Base-by-base conservation (phyloP, 2,329 filamentous ascomycete species). In the Bipolaris gigantea region DNA sequence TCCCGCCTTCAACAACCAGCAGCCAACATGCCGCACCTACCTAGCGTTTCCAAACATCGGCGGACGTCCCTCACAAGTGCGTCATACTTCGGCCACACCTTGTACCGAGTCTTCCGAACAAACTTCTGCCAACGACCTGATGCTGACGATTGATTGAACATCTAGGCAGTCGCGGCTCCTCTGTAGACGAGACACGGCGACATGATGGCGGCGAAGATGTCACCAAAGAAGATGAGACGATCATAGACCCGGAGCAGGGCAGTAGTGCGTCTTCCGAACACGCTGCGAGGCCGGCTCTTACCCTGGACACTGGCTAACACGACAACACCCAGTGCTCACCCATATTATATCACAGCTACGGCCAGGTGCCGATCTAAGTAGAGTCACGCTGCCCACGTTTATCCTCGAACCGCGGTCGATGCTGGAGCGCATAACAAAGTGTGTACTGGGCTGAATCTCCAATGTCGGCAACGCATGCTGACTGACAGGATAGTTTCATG, bases 401-500 rank as follows among this genome's bases (percentile, higher is more conserved):
- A 99, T 99, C 69, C 85, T 99, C 65, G 94, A 99, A 76, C 94
- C 94, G 21, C 87, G 92, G 70, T 97, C 92, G 66, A 99, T 99
- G 94, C 80, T 99, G 67, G 94, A 99, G 78, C 86, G 94, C 66
- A 99, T 99, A 74, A 99, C 94, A 70, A 99, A 99, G 92, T 96
- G 80, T 63, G 86, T 79, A 40, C 15, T 15, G n/a, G 10, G n/a
- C 23, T n/a, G 9, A 16, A 21, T 15, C 23, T 23, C 2, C 9
- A 15, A 18, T 5, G 18, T 7, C 10, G 30, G 27, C 18, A 15
- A 16, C 13, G n/a, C 32, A 45, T 53, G 52, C 60, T 66, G 47
- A 73, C 65, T 27, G 47, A 39, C 36, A 33, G 48, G 40, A 55
- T 72, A 97, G 92, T 81, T 99, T 99, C 82, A 99, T 99, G 94